These are phyloP conservation scores for Mucor lusitanicus DNA, from an alignment of 371 early-diverging fungal species.

Conservation along the genomic window DNA sequence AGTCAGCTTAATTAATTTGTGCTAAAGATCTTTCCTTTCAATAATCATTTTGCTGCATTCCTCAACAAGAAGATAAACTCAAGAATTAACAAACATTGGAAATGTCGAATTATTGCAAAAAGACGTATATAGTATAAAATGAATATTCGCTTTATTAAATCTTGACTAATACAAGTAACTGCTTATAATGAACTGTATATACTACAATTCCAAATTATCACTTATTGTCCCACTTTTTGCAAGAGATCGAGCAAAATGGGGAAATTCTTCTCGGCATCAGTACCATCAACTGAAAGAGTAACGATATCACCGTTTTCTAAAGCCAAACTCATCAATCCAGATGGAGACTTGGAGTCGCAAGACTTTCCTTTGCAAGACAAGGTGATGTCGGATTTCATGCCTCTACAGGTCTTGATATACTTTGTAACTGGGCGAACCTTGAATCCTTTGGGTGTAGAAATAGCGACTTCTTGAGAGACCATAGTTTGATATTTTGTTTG, in stretches of 20 bases:
- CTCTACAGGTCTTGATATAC: constrained; percentile 5
- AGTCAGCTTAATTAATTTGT: too few species aligned
- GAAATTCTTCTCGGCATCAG: constrained; percentile 6
- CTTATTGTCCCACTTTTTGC: constrained; percentile 2
- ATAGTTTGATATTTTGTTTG: not conserved
- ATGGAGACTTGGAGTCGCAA: constrained; percentile 3
- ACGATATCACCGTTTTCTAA: constrained; percentile 5
- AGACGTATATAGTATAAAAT: too few species aligned
- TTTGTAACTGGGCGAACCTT: constrained; percentile 10
- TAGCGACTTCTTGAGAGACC: constrained; percentile 13
- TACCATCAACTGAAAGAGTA: constrained; percentile 3
- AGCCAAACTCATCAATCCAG: constrained; percentile 8
- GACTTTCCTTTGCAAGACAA: constrained; percentile 5
- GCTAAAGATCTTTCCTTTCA: too few species aligned
- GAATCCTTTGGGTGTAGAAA: constrained; percentile 7
- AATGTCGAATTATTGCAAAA: too few species aligned
- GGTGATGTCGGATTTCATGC: constrained; percentile 4
- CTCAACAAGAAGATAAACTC: too few species aligned
- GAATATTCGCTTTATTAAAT: too few species aligned
- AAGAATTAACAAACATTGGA: too few species aligned
- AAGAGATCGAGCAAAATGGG: not conserved
- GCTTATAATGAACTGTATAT: too few species aligned
- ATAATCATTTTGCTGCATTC: too few species aligned
- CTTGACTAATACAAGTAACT: too few species aligned
- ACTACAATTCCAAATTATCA: too few species aligned